Conservation (phyloP, 2,329 filamentous ascomycete genomes). For the Thielaviopsis musarum region DNA sequence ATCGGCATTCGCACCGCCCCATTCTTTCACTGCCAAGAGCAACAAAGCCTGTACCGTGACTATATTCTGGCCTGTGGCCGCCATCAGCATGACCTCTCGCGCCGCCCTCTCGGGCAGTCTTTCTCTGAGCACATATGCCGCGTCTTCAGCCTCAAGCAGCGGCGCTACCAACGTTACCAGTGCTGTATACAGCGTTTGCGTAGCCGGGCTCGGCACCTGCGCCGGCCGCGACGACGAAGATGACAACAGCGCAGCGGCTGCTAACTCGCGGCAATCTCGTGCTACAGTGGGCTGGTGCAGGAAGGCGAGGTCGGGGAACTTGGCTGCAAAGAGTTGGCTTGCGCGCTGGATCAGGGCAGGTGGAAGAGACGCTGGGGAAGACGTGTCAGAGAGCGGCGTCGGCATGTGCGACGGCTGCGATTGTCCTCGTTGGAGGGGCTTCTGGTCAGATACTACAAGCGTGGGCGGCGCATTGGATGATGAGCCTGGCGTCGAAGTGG, state of each 20-base stretch:
- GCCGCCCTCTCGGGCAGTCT: not conserved
- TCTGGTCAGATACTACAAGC: not conserved
- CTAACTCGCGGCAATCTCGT: not conserved
- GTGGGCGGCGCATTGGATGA: not conserved
- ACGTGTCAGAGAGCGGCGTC: not conserved
- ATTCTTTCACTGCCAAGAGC: slow-evolving; percentile 1
- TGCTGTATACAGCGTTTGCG: not conserved
- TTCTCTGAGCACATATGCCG: not conserved
- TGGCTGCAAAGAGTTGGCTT: not conserved
- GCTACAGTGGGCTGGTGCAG: slow-evolving; percentile 1
- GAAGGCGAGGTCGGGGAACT: slow-evolving; percentile 4
- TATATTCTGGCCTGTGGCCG: not conserved
- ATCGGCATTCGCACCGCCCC: not conserved
- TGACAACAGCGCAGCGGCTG: not conserved
- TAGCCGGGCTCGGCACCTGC: not conserved
- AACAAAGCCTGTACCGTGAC: not conserved
- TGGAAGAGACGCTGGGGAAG: not conserved
- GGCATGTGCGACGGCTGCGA: not conserved
- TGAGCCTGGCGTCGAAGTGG: not conserved
- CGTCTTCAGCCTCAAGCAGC: not conserved
- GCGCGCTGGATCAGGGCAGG: slow-evolving; percentile 5
- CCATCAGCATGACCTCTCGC: not conserved
- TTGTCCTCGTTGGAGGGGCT: not conserved
- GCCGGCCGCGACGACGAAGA: not conserved
- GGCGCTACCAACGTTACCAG: not conserved